Percentiles rank a stretch among this genome's conserved stretches.
Conservation (phyloP, 768 basidiomycete species). For the Lentinus brumalis region DNA sequence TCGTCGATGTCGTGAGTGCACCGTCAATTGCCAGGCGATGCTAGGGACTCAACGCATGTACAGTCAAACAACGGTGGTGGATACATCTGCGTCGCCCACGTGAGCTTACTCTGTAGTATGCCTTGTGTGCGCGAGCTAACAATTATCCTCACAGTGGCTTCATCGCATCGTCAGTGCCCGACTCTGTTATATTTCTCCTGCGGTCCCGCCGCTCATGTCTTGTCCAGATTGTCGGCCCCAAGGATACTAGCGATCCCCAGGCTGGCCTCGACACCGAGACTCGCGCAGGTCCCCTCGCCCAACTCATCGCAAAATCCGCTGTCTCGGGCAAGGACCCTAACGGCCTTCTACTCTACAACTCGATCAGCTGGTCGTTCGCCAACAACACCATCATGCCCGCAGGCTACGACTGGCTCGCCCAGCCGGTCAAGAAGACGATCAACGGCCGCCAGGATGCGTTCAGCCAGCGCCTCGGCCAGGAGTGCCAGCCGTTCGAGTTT, state of each 20-base stretch:
- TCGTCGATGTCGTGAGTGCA: conserved; percentile 52
- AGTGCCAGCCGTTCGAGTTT: conserved; percentile 37
- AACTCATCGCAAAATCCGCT: conserved; percentile 48
- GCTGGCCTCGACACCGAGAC: conserved; percentile 54
- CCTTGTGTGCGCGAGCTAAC: not conserved
- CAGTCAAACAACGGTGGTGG: conserved; percentile 38
- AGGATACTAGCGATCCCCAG: conserved; percentile 52
- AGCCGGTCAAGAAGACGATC: conserved; percentile 42
- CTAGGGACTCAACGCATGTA: too few relatives aligned
- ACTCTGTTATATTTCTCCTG: not conserved
- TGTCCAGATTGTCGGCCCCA: conserved; percentile 50
- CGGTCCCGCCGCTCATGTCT: not conserved
- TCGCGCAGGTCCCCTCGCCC: conserved; percentile 52
- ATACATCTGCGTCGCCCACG: conserved; percentile 62
- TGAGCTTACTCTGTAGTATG: conserved; percentile 29
- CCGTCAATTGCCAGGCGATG: too few relatives aligned
- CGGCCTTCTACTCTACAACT: conserved; percentile 48
- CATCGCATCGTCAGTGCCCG: conserved; percentile 38
- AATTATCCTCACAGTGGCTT: conserved; percentile 33
- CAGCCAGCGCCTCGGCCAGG: conserved; percentile 42
- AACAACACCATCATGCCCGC: conserved; percentile 46
- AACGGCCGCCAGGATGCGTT: conserved; percentile 54
- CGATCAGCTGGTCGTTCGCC: conserved; percentile 49
- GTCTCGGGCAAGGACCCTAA: conserved; percentile 46
- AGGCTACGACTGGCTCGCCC: conserved; percentile 49